Evolutionary conservation across 371 early-diverging fungal genomes (phyloP), one percentile per base, ranked within the genome.

Genomic region (Parasitella parasitica): DNA sequence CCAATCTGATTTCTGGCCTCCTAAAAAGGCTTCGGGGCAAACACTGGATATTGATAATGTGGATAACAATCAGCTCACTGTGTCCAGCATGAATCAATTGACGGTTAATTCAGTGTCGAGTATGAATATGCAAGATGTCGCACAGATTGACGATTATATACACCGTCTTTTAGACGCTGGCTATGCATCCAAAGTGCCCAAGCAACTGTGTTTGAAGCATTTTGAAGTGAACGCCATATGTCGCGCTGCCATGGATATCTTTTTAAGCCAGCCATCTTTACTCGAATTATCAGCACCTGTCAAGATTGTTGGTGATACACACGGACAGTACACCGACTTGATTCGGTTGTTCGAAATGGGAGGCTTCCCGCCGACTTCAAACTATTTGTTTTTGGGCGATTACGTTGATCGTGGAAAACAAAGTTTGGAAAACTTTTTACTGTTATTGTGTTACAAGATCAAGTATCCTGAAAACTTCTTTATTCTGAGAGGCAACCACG

Each of bases 381-480:
- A 92, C 82, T 97, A 92, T 72, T 77, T 98, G 58, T 97, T 98
- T 72, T 72, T 98, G 54, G 97, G 97, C 8, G 99, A 98, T 75
- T 98, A 98, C 75, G 98, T 97, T 4, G 95, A 98, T 74, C 86
- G 98, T 55, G 98, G 98, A 46, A 94, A 94, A 46, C 94, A 95
- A 77, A 88, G 89, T 64, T 77, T 98, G 28, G 98, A 98, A 78
- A 97, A 97, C 4, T 97, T 98, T 59, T 80, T 91, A 35, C 73
- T 97, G 49, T 79, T 98, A 55, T 85, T 97, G 54, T 91, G 94
- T 64, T 97, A 95, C 85, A 98, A 98, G 84, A 92, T 98, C 71
- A 97, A 96, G 71, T 93, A 91, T 66, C 95, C 95, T 5, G 90
- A 97, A 64, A 95, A 96, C 84, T 96, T 97, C 71, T 97, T 97